These are phyloP conservation scores for Fusarium praegraminearum DNA, from an alignment of 2,329 filamentous ascomycete species.

Conservation along the genomic window DNA sequence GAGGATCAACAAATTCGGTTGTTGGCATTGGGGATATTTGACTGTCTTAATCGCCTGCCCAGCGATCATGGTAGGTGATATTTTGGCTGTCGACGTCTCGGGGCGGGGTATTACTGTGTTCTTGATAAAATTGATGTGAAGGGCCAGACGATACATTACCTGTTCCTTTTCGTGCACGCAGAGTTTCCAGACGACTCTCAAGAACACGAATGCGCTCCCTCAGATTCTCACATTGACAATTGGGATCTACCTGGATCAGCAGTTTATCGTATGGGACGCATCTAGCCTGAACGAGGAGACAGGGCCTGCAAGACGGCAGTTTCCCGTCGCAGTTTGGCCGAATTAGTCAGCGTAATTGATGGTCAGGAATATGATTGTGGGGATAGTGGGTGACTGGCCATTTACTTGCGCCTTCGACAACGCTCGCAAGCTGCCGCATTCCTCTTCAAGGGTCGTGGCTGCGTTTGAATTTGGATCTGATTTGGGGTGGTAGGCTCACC, in stretches of 20 bases:
- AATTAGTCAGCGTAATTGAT: neutral
- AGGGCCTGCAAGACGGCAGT: neutral
- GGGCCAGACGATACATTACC: neutral
- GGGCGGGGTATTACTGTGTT: too few relatives aligned
- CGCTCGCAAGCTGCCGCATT: too few relatives aligned
- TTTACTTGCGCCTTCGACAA: neutral
- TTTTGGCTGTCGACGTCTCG: neutral
- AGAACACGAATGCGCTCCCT: neutral
- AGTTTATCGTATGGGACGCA: neutral
- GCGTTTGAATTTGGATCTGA: too few relatives aligned
- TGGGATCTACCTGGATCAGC: neutral
- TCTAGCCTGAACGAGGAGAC: neutral
- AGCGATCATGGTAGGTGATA: neutral
- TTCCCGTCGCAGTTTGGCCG: neutral
- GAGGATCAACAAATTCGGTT: neutral
- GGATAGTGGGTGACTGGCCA: too few relatives aligned
- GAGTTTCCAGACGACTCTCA: neutral
- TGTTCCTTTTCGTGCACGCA: neutral
- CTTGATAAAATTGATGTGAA: neutral
- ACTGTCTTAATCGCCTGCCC: neutral
- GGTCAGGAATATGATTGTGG: neutral
- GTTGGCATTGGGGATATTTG: neutral
- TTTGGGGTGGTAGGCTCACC: too few relatives aligned
- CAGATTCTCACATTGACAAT: neutral
- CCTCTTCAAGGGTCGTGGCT: too few relatives aligned